Base-by-base conservation (phyloP, 345 rosid genomes). In the Triadica sebifera region DNA sequence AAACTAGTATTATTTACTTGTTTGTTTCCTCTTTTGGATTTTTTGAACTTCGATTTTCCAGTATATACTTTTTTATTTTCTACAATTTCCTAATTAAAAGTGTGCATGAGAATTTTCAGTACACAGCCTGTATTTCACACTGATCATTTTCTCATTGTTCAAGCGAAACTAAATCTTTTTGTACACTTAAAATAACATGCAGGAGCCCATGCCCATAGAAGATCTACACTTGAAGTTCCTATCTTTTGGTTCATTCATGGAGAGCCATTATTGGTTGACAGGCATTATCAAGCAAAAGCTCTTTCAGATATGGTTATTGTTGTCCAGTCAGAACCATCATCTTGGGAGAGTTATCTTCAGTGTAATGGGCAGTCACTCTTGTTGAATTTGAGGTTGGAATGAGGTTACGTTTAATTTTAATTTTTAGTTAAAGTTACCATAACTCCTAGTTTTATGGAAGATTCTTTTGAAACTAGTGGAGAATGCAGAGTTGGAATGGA, bases 301-400 rank as follows among this genome's bases (percentile, higher is more conserved):
- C 98, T 95, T 77, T 88, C 94, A 38, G 91, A 95, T 79, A 95
- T 95, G 98, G 90, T 93, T 56, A 80, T 95, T 67, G 96, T 95
- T 71, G 93, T 90, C 76, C 99, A 95, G 81, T 95, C 99, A 12
- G 97, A 95, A 87, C 75, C 85, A 25, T 82, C 98, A 52, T 88
- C 98, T 29, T 93, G 98, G 99, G 99, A 91, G 84, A 91, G 96
- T 88, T 87, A 95, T 85, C 91, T 91, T 77, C 99, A 95, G 80
- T 95, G 99, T 77, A 95, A 95, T 78, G 97, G 99, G 74, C 82
- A 84, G 73, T 93, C 99, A 57, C 88, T 95, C 78, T 67, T 95
- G 78, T 93, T 94, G 98, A 92, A 95, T 79, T 81, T 95, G 80
- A 90, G 99, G 99, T 95, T 74, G 70, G 81, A 67, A 73, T 12